A percentile compares a stretch with the other conserved stretches of the same genome.
Evolutionary conservation across 1,284 basidiomycete species (phyloP).

Genomic region (Ceratobasidium sp.): DNA sequence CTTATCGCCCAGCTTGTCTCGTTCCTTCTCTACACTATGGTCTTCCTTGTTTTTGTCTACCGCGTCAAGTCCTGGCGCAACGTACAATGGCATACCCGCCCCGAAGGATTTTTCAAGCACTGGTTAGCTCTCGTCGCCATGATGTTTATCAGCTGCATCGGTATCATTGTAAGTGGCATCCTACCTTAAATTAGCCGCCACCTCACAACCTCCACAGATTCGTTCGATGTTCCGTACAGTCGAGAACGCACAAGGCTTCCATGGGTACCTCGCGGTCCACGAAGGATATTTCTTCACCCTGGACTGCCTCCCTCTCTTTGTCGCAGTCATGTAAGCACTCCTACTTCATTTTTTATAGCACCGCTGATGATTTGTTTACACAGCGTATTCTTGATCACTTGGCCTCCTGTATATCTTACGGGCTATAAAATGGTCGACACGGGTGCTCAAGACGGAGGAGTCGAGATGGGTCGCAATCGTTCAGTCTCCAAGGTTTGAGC

Average conservation of each 20-base stretch:
- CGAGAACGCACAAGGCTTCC: constrained; percentile 34
- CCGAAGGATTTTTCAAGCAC: constrained; percentile 63
- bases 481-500: no score
- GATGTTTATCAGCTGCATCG: neutral
- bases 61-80: constrained; percentile 61
- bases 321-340: constrained; percentile 47
- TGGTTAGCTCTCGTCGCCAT: constrained; percentile 66
- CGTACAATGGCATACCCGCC: constrained; percentile 13
- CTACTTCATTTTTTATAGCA: no score
- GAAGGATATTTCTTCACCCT: constrained; percentile 45
- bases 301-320: constrained; percentile 39
- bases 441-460: no score
- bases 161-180: neutral
- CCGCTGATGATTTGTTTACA: no score
- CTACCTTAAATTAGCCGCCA: neutral
- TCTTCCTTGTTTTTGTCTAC: constrained; percentile 72
- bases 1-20: constrained; percentile 73
- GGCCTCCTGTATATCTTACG: constrained; percentile 12
- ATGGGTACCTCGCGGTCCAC: constrained; percentile 35
- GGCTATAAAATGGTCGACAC: neutral
- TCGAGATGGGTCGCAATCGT: no score
- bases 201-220: no score
- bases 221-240: constrained; percentile 35
- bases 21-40: constrained; percentile 70
- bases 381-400: constrained; percentile 16